Base-by-base conservation (phyloP, 176 grass and related monocot species). In the Raddia guianensis region DNA sequence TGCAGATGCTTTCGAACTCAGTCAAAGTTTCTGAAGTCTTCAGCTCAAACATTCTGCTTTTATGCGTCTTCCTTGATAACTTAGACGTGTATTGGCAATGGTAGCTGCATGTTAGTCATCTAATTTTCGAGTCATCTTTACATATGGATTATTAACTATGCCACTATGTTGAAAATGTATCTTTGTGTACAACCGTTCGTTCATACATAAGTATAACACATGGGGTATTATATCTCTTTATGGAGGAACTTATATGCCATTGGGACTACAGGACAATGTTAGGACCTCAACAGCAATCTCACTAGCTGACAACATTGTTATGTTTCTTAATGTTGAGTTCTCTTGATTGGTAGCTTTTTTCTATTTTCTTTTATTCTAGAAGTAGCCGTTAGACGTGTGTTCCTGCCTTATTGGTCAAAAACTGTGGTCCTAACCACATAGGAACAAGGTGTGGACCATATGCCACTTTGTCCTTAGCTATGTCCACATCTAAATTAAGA, bases 231-330 rank as follows among this genome's bases (percentile, higher is more conserved):
- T 75, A 49, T 60, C 14, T 74, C 40, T 49, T 58, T 47, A 70
- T 57, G 63, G 64, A 49, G 64, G 72, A 76, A 72, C 10, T 57
- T 59, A 43, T 76, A 70, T 72, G 13, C 6, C 10, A n/a, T 75
- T 85, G 56, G 55, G 70, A 64, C 64, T 77, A 77, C n/a, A 67
- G 72, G 32, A 80, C 80, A 90, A 16, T 77, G 45, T 63, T 75
- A 34, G 72, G 33, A 66, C 62, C 48, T 67, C 58, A 70, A 19
- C 16, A 76, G 19, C 9, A 5, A 47, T 55, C 10, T 71, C 33
- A 61, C 54, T 76, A n/a, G 40, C 79, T 83, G 5, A 63, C 34
- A 68, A 32, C 83, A 72, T 75, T 58, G 33, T 52, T 62, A 34
- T 19, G 44, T 83, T 73, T 59, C 12, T 10, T 46, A 46, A 46